Evolutionary conservation across 345 rosid species (phyloP).

Genomic region (Abelmoschus esculentus): DNA sequence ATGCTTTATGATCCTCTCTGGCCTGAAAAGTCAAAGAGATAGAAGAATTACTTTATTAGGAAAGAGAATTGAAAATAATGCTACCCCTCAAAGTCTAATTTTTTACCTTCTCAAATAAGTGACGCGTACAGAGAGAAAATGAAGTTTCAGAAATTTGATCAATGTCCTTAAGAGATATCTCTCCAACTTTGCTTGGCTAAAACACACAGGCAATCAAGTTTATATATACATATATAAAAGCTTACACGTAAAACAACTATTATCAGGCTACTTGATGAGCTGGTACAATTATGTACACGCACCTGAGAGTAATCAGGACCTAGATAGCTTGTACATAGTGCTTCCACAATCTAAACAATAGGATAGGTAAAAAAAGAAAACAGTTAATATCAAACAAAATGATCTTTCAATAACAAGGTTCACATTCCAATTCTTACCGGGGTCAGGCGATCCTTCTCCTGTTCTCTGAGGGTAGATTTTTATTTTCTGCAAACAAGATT

Average conservation of each 20-base stretch:
- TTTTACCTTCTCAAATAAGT: slow-evolving; percentile 77
- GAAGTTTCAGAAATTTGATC: slow-evolving; percentile 68
- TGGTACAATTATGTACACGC: slow-evolving; percentile 6
- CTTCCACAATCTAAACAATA: slow-evolving; percentile 73
- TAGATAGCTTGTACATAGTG: slow-evolving; percentile 59
- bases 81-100: slow-evolving; percentile 4
- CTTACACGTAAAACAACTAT: slow-evolving; percentile 5
- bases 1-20: slow-evolving; percentile 88
- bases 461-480: slow-evolving; percentile 68
- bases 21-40: slow-evolving; percentile 29
- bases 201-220: slow-evolving; percentile 14
- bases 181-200: slow-evolving; percentile 66
- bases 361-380: background rate
- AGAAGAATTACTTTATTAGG: slow-evolving; percentile 8
- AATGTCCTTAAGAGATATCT: slow-evolving; percentile 72
- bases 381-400: slow-evolving; percentile 6
- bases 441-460: slow-evolving; percentile 76
- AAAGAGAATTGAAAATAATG: background rate
- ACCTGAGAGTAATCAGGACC: slow-evolving; percentile 96
- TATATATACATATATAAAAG: slow-evolving; percentile 7
- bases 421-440: slow-evolving; percentile 50
- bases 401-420: slow-evolving; percentile 10
- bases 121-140: slow-evolving; percentile 90
- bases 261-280: slow-evolving; percentile 3
- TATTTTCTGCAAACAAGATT: slow-evolving; percentile 58